Percentiles rank a stretch among this genome's conserved stretches.
Conservation (phyloP, 2,329 filamentous ascomycete genomes). For the Trichoderma sp. region DNA sequence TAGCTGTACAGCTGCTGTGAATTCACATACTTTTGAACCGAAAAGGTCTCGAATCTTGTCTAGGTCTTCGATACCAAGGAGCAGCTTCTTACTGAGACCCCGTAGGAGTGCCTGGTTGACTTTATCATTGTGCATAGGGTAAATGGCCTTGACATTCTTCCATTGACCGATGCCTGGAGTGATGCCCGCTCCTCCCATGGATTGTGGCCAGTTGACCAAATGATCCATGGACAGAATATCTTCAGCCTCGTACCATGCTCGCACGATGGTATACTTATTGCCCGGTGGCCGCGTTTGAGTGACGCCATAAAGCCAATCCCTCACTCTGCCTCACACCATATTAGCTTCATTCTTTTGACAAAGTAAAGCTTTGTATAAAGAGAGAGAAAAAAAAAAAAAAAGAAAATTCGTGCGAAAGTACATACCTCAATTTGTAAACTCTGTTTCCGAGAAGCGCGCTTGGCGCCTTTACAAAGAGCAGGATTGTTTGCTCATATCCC, state of each 20-base stretch:
- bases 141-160: conserved; percentile 59
- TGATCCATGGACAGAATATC: conserved; percentile 69
- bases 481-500: conserved; percentile 63
- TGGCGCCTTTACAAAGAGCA: conserved; percentile 66
- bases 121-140: conserved; percentile 60
- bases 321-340: conserved; percentile 50
- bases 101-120: conserved; percentile 56
- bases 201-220: conserved; percentile 57
- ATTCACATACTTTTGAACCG: conserved; percentile 50
- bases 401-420: neutral
- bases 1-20: neutral
- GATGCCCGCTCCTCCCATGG: conserved; percentile 61
- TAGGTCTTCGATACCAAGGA: conserved; percentile 50
- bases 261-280: conserved; percentile 51
- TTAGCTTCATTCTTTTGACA: neutral
- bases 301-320: conserved; percentile 73
- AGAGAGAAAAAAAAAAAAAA: neutral
- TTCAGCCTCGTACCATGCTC: conserved; percentile 59
- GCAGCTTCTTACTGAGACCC: conserved; percentile 53
- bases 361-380: neutral
- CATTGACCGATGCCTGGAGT: conserved; percentile 57
- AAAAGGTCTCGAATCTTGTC: conserved; percentile 61
- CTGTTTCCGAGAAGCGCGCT: conserved; percentile 61
- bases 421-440: conserved; percentile 64
- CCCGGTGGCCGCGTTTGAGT: conserved; percentile 60